These are phyloP conservation scores for Monilinia fructigena DNA, from an alignment of 2,329 filamentous ascomycete species.

Conservation along the genomic window DNA sequence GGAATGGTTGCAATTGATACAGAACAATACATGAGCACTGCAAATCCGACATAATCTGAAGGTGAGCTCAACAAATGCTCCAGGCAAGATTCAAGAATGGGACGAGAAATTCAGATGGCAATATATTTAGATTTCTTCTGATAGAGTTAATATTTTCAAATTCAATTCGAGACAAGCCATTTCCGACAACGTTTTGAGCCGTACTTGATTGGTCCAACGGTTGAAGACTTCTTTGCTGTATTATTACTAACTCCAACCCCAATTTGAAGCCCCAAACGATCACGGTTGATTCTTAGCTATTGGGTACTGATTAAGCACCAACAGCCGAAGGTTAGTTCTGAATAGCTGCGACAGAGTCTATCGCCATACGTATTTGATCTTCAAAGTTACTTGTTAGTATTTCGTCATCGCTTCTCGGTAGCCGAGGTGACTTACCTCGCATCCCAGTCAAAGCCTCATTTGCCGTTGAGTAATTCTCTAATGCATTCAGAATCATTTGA, in stretches of 20 bases:
- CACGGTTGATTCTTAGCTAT: neutral
- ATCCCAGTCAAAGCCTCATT: constrained; percentile 36
- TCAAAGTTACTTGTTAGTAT: neutral
- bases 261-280: neutral
- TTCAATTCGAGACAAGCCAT: neutral
- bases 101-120: neutral
- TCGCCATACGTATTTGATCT: constrained; percentile 16
- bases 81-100: neutral
- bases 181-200: neutral
- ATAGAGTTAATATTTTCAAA: neutral
- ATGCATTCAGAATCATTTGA: constrained; percentile 28
- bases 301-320: neutral
- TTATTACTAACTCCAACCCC: neutral
- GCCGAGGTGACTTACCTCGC: constrained; percentile 30
- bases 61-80: neutral
- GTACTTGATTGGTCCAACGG: too few relatives aligned
- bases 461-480: constrained; percentile 35
- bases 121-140: neutral
- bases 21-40: neutral
- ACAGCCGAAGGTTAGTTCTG: neutral
- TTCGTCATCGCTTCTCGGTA: neutral
- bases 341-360: constrained; percentile 1
- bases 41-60: neutral
- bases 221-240: neutral
- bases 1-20: neutral